These are phyloP conservation scores for Dittrichia graveolens DNA, from an alignment of 129 eudicot genomes.

Conservation along the genomic window DNA sequence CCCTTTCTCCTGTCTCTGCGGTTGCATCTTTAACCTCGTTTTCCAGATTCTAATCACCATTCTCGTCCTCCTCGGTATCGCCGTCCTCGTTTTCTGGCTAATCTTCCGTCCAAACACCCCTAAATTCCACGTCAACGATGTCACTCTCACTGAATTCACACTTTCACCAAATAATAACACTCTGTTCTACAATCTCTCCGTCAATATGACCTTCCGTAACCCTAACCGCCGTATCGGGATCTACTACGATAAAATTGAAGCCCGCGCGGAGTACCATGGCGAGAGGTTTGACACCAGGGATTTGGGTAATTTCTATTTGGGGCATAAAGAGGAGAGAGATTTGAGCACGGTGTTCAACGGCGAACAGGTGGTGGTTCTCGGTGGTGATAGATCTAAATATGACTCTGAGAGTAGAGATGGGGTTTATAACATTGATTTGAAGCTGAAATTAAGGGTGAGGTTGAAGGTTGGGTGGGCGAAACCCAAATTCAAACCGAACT, in stretches of 20 bases:
- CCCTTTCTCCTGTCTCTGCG: conserved; percentile 53
- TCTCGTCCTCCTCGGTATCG: conserved; percentile 45
- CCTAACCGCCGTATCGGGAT: conserved; percentile 69
- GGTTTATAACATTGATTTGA: conserved; percentile 52
- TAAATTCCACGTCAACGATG: conserved; percentile 56
- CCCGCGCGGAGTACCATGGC: conserved; percentile 30
- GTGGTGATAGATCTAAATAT: conserved; percentile 30
- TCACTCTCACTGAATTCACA: conserved; percentile 55
- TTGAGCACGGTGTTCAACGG: conserved; percentile 11
- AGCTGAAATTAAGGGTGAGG: conserved; percentile 50
- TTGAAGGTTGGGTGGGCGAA: conserved; percentile 58
- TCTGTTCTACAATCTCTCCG: conserved; percentile 51
- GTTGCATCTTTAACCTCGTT: conserved; percentile 58
- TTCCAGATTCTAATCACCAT: conserved; percentile 57
- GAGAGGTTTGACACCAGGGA: conserved; percentile 10
- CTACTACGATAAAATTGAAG: conserved; percentile 59
- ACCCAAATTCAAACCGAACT: conserved; percentile 56
- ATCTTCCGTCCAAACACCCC: conserved; percentile 63
- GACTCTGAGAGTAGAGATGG: conserved; percentile 36
- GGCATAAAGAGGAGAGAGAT: conserved; percentile 30
- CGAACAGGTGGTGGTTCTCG: conserved; percentile 10
- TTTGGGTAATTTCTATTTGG: conserved; percentile 27
- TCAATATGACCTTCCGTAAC: conserved; percentile 65
- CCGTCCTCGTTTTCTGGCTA: conserved; percentile 49
- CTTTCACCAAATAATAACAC: conserved; percentile 48